phyloP scores from a whole-genome alignment of 2,329 filamentous ascomycete species.

The Venturia nashicola region DNA sequence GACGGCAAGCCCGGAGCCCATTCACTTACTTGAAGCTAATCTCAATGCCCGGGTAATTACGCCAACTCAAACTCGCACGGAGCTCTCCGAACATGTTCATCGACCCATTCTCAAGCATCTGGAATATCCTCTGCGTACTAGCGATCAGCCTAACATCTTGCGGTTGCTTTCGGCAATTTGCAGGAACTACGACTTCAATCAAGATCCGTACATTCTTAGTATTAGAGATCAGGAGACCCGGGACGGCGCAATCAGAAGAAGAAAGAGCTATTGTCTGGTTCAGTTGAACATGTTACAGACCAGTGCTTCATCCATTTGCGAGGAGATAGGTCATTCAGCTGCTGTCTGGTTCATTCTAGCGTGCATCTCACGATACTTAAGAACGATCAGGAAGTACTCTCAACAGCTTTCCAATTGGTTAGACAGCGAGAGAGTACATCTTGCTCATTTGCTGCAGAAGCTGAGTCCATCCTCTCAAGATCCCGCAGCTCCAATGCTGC shows the following conservation, averaged over 20 bases:
- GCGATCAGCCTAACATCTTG: background rate
- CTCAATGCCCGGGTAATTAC: constrained; percentile 42
- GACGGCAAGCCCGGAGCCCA: constrained; percentile 66
- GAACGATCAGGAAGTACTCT: background rate
- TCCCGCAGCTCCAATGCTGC: background rate
- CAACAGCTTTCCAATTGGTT: background rate
- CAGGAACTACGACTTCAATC: constrained; percentile 21
- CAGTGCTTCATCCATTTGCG: constrained; percentile 21
- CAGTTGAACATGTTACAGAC: constrained; percentile 23
- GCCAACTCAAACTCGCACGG: constrained; percentile 55
- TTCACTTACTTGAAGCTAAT: constrained; percentile 36
- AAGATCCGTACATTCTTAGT: constrained; percentile 27
- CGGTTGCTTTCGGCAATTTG: background rate
- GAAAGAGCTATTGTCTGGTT: constrained; percentile 27
- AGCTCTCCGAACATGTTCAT: constrained; percentile 57
- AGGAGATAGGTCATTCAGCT: constrained; percentile 26
- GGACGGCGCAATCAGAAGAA: constrained; percentile 12
- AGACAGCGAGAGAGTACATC: background rate
- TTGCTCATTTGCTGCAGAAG: background rate
- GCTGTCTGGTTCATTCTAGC: constrained; percentile 26
- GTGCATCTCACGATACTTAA: background rate
- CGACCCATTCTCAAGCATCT: constrained; percentile 44
- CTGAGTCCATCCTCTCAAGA: background rate
- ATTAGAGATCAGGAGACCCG: background rate
- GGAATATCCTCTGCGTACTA: constrained; percentile 13